Conservation (phyloP, 2,329 filamentous ascomycete genomes). For the Calonectria fujianensis region DNA sequence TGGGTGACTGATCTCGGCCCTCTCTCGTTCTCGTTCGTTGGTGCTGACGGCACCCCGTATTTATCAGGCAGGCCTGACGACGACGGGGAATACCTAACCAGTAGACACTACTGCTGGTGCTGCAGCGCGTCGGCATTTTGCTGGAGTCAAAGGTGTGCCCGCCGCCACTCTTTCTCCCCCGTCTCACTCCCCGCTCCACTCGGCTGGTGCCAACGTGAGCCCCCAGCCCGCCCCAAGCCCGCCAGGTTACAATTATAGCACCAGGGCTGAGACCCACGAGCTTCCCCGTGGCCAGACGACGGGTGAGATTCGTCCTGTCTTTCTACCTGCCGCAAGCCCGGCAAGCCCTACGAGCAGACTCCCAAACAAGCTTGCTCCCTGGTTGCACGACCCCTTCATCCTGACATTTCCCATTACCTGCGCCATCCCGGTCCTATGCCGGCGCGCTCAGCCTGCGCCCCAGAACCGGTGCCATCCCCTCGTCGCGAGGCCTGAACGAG, state of each 20-base stretch:
- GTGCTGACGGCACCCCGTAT: constrained; percentile 34
- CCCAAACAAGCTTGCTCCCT: constrained; percentile 30
- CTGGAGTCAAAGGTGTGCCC: not conserved
- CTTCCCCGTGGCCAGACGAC: constrained; percentile 16
- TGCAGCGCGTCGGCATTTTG: constrained; percentile 16
- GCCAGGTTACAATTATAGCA: constrained; percentile 52
- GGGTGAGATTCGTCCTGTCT: constrained; percentile 39
- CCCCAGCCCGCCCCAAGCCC: constrained; percentile 34
- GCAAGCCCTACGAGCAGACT: constrained; percentile 29
- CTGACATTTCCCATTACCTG: constrained; percentile 34
- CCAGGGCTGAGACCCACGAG: constrained; percentile 40
- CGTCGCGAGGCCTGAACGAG: not conserved
- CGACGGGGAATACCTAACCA: not conserved
- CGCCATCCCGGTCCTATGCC: constrained; percentile 17
- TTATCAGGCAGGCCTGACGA: not conserved
- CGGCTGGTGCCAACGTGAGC: constrained; percentile 20
- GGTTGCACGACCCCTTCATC: constrained; percentile 21
- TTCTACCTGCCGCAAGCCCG: constrained; percentile 42
- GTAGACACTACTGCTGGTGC: not conserved
- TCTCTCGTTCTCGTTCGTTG: constrained; percentile 27
- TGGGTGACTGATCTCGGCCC: constrained; percentile 10
- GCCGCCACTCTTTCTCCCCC: constrained; percentile 1
- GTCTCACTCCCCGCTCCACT: constrained; percentile 18
- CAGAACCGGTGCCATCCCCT: constrained; percentile 1
- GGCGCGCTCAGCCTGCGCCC: constrained; percentile 24